Evolutionary conservation across 1,284 basidiomycete genomes (phyloP), one percentile per base, ranked within the genome.

Genomic region (Rhodotorula mucilaginosa): DNA sequence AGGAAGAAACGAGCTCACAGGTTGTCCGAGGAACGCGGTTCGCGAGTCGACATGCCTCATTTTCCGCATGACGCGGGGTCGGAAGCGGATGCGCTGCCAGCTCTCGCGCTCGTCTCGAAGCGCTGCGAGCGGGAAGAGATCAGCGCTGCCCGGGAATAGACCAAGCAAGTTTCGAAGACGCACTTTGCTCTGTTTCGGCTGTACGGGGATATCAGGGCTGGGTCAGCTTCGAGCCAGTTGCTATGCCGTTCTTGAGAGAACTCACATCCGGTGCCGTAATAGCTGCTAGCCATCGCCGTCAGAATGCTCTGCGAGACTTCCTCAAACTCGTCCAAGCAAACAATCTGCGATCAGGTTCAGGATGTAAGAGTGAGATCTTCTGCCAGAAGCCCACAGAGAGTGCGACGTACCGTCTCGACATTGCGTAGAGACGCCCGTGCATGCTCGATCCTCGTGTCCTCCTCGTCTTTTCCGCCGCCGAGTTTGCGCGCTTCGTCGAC

Each of bases 61-160:
- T 12, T 87, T 83, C 34, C 87, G 86, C 83, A 94, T 86, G 39
- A 96, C 87, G 49, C 92, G 86, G 4, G 93, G 88, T 70, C 88
- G 85, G 81, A 96, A 94, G 79, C 90, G 90, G 80, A 93, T 89
- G 44, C 90, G 87, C 61, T 86, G 85, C 81, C 91, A 95, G 13
- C 90, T 89, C 26, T 86, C 84, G 26, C 66, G 61, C 26, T 66
- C 75, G 16, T 65, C 69, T 7, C 68, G 62, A 8, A 68, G 67
- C 10, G 65, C 70, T 71, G 59, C 0, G 2, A 23, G 60, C 21
- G 2, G 16, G 26, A 12, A 5, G 21, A 39, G 19, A 13, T 63
- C 23, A 49, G 51, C 39, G 1, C 2, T 26, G 29, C 23, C 1
- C 21, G 6, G 29, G 57, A 46, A 52, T 52, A 67, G 29, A 12